phyloP scores from a whole-genome alignment of 345 rosid species.

The Citrus mangshanensis region DNA sequence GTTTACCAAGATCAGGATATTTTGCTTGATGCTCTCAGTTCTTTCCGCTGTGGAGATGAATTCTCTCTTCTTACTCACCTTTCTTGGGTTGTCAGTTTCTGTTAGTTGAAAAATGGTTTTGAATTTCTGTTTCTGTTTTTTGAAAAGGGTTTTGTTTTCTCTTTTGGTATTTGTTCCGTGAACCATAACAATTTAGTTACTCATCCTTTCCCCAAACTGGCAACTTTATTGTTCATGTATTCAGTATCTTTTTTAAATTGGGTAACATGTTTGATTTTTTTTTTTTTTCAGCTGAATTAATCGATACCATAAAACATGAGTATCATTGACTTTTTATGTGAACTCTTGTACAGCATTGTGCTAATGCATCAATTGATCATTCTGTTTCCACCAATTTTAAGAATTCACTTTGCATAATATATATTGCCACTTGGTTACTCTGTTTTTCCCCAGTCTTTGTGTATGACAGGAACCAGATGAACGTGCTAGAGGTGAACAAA shows the following conservation, averaged over 20 bases:
- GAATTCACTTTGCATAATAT: background rate
- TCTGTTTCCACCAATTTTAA: background rate
- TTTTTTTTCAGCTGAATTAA: background rate
- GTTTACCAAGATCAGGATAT: background rate
- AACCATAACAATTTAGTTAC: background rate
- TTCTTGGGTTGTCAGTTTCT: background rate
- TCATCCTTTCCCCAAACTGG: background rate
- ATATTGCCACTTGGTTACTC: constrained; percentile 3
- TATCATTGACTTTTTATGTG: background rate
- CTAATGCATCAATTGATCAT: background rate
- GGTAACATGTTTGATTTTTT: background rate
- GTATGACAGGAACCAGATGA: constrained; percentile 84
- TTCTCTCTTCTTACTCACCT: background rate
- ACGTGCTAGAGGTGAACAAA: constrained; percentile 84
- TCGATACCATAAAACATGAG: background rate
- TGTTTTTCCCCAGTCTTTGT: constrained; percentile 55
- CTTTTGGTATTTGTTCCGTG: background rate
- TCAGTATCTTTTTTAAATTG: background rate
- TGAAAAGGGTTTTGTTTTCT: background rate
- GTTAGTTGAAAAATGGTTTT: background rate
- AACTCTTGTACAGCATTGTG: background rate
- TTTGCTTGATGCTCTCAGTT: background rate
- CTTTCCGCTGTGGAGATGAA: background rate
- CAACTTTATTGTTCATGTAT: background rate
- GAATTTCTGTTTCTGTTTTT: background rate